Conservation (phyloP, 2,329 filamentous ascomycete species). For the Cladosporium velox region DNA sequence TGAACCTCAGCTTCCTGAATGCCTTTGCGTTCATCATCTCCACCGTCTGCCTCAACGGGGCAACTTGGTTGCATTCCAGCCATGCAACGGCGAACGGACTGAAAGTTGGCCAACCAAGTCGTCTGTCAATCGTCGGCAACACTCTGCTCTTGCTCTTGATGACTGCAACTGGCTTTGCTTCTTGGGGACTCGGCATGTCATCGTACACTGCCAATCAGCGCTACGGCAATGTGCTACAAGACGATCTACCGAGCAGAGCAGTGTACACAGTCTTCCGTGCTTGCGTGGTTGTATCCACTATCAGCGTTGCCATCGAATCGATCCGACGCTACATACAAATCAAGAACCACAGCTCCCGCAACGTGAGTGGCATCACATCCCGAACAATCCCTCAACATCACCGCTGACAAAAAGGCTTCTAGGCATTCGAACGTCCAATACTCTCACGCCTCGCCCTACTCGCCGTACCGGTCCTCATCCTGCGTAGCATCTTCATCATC, state of each 20-base stretch:
- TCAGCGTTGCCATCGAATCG: constrained; percentile 18
- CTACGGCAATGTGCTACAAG: constrained; percentile 9
- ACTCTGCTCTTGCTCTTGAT: constrained; percentile 12
- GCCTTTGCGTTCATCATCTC: constrained; percentile 20
- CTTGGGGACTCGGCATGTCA: constrained; percentile 16
- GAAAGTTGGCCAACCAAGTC: not conserved
- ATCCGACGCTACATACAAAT: constrained; percentile 8
- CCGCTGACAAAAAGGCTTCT: not conserved
- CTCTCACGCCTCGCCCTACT: constrained; percentile 12
- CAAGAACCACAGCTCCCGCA: constrained; percentile 16
- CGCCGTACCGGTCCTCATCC: constrained; percentile 14
- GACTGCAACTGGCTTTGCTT: constrained; percentile 12
- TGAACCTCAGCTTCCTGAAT: constrained; percentile 15
- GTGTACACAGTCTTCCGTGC: constrained; percentile 8
- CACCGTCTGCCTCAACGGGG: constrained; percentile 19
- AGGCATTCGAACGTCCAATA: constrained; percentile 18
- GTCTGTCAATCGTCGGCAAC: constrained; percentile 6
- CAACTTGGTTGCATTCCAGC: constrained; percentile 17
- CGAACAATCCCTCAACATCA: not conserved
- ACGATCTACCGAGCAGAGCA: not conserved
- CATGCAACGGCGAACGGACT: constrained; percentile 18
- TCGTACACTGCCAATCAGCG: constrained; percentile 3
- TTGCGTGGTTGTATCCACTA: constrained; percentile 10
- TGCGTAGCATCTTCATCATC: constrained; percentile 21
- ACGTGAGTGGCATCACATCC: not conserved